Evolutionary conservation across 768 basidiomycete species (phyloP).

Genomic region (Saitozyma sp.): DNA sequence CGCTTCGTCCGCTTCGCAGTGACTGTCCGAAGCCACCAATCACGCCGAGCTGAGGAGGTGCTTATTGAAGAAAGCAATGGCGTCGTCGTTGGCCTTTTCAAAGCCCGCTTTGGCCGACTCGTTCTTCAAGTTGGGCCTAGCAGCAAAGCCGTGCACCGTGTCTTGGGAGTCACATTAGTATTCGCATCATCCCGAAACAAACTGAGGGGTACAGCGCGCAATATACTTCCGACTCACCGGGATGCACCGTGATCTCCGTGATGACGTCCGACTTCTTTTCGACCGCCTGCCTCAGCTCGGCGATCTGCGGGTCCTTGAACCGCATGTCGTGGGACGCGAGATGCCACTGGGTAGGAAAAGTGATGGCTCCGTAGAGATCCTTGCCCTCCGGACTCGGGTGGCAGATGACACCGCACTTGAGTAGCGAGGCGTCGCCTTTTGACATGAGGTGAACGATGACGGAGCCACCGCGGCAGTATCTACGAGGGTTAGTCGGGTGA

Average conservation of each 20-base stretch:
- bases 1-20: too few relatives aligned
- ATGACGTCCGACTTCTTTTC: constrained; percentile 20
- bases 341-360: constrained; percentile 24
- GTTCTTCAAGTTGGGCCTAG: constrained; percentile 61
- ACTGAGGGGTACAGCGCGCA: background rate
- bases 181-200: background rate
- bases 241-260: constrained; percentile 19
- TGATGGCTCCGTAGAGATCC: constrained; percentile 13
- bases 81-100: constrained; percentile 59
- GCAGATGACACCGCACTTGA: constrained; percentile 29
- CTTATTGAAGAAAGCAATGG: constrained; percentile 58
- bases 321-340: constrained; percentile 31
- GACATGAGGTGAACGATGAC: constrained; percentile 27
- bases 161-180: constrained; percentile 46
- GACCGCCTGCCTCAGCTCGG: constrained; percentile 20
- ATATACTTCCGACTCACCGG: constrained; percentile 12
- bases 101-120: constrained; percentile 62
- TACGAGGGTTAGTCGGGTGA: too few relatives aligned
- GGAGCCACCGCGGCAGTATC: constrained; percentile 35
- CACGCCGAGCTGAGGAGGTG: constrained; percentile 40
- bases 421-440: constrained; percentile 10
- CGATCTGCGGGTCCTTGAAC: constrained; percentile 26
- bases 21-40: too few relatives aligned
- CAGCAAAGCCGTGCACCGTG: constrained; percentile 64
- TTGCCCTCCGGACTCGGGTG: constrained; percentile 27